Conservation (phyloP, 192 early-diverging fungal species). For the Podila horticola region DNA sequence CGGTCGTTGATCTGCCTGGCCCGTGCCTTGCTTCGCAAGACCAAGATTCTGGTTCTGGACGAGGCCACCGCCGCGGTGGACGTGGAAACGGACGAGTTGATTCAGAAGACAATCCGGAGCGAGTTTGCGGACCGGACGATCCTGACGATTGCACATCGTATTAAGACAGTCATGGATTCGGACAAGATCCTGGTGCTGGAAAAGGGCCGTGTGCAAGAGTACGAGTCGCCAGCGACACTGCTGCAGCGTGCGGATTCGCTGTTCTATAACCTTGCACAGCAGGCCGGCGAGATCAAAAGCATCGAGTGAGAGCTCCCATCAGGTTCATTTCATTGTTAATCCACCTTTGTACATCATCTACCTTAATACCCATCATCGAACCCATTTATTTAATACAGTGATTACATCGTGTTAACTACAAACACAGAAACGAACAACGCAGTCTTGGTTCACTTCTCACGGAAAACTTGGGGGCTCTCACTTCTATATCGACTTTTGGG, state of each 20-base stretch:
- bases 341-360: too few species aligned
- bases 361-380: too few species aligned
- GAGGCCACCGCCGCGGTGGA: conserved; percentile 78
- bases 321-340: too few species aligned
- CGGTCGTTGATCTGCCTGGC: conserved; percentile 78
- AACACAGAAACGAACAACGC: too few species aligned
- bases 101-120: conserved; percentile 87
- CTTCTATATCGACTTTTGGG: too few species aligned
- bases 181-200: conserved; percentile 82
- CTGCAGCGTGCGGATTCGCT: conserved; percentile 38
- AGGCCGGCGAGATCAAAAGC: conserved; percentile 32
- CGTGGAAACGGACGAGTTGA: conserved; percentile 83
- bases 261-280: conserved; percentile 24
- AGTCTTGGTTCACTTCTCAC: too few species aligned
- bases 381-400: too few species aligned
- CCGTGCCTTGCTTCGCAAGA: conserved; percentile 75
- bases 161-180: conserved; percentile 87
- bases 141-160: conserved; percentile 90
- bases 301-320: neutral
- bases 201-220: conserved; percentile 59
- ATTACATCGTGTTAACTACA: too few species aligned
- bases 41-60: conserved; percentile 60
- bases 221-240: conserved; percentile 58
- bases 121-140: conserved; percentile 85
- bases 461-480: too few species aligned